Conservation (phyloP, 306 rosid genomes). For the Mucuna pruriens region DNA sequence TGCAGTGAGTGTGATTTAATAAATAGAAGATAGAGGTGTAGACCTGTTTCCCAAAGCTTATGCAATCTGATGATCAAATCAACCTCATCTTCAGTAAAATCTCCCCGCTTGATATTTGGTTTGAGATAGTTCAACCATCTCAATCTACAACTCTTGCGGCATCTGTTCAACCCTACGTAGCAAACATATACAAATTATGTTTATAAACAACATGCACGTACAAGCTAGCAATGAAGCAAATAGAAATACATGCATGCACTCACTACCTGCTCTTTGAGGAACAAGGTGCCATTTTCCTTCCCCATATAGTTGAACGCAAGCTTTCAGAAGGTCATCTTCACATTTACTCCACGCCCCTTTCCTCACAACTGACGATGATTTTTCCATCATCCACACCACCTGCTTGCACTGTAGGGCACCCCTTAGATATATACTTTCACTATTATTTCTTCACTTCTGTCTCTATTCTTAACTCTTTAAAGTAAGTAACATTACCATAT, state of each 20-base stretch:
- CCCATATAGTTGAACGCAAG: background rate
- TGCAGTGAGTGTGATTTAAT: background rate
- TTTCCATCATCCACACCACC: background rate
- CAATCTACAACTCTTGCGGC: conserved; percentile 44
- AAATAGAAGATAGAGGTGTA: background rate
- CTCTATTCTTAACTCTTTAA: too few relatives aligned
- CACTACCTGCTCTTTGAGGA: conserved; percentile 43
- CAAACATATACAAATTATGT: too few relatives aligned
- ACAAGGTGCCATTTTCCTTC: conserved; percentile 44
- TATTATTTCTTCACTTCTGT: too few relatives aligned
- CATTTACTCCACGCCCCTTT: conserved; percentile 28
- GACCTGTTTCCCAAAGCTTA: conserved; percentile 42
- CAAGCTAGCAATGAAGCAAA: background rate
- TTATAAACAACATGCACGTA: too few relatives aligned
- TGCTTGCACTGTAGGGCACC: too few relatives aligned
- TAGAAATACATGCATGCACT: background rate
- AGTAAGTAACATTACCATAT: background rate
- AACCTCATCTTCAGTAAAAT: conserved; percentile 38
- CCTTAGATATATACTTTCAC: too few relatives aligned
- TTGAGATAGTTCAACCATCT: conserved; percentile 51
- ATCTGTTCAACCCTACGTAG: background rate
- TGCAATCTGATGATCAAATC: conserved; percentile 43
- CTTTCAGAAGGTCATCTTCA: conserved; percentile 37
- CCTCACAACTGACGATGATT: background rate
- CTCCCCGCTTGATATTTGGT: conserved; percentile 43